A percentile compares a stretch with the other conserved stretches of the same genome.
phyloP scores from a whole-genome alignment of 257 asterid genomes.

The Capsicum pubescens region DNA sequence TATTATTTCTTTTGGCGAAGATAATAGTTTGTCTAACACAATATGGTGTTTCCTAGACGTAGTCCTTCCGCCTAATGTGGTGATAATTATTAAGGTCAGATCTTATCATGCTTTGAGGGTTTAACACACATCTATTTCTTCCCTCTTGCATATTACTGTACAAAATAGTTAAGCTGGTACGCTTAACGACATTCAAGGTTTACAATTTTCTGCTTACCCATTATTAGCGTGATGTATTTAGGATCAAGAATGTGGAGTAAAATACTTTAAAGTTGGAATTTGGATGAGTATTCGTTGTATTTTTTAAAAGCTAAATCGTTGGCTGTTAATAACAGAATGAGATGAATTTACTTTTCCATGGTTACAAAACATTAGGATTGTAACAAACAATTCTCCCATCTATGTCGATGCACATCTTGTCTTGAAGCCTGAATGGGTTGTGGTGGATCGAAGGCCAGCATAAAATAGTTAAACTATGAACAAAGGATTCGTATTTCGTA shows the following conservation, averaged over 20 bases:
- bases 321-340: not conserved
- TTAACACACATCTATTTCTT: not conserved
- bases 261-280: not conserved
- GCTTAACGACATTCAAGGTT: not conserved
- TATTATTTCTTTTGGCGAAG: not conserved
- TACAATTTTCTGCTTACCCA: not conserved
- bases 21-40: not conserved
- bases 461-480: not conserved
- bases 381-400: not conserved
- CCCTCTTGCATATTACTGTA: not conserved
- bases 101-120: not conserved
- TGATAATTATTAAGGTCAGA: not conserved
- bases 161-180: not conserved
- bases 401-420: not conserved
- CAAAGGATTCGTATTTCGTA: not conserved
- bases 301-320: not conserved
- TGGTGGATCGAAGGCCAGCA: not conserved
- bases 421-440: not conserved
- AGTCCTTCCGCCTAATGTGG: not conserved
- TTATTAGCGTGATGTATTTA: not conserved
- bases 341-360: not conserved
- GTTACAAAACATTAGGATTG: not conserved
- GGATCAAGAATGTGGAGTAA: not conserved
- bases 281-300: not conserved
- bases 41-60: not conserved